phyloP scores from a whole-genome alignment of 495 filamentous ascomycete species.

The Aspergillus kassunensis region DNA sequence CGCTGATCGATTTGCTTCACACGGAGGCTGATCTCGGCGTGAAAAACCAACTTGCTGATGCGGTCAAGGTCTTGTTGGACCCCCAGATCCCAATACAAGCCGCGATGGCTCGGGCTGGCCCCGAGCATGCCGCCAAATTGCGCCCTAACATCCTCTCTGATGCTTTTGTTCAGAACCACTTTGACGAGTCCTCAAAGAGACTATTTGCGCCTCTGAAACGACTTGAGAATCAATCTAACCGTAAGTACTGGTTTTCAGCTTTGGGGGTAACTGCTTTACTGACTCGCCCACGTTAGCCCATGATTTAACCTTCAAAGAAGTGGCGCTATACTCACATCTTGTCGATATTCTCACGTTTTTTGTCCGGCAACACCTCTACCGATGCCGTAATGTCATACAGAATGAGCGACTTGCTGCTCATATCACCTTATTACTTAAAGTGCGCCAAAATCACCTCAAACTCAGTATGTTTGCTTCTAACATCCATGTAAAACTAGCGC shows the following conservation, averaged over 20 bases:
- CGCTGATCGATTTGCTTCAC: constrained; percentile 86
- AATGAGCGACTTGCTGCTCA: constrained; percentile 72
- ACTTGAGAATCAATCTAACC: constrained; percentile 60
- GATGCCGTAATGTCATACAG: constrained; percentile 85
- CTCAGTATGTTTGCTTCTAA: constrained; percentile 58
- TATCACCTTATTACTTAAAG: constrained; percentile 77
- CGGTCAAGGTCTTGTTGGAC: constrained; percentile 90
- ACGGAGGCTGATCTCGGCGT: constrained; percentile 90
- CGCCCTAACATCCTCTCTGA: constrained; percentile 76
- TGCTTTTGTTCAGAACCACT: constrained; percentile 78
- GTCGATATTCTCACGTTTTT: constrained; percentile 96
- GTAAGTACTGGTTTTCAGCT: constrained; percentile 37
- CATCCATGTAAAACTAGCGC: not conserved
- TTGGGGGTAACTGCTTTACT: constrained; percentile 1
- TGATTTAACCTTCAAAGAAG: constrained; percentile 69
- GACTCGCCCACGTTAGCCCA: constrained; percentile 41
- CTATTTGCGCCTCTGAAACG: constrained; percentile 85
- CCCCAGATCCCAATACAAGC: constrained; percentile 65
- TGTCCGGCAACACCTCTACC: constrained; percentile 79
- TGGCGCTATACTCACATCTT: constrained; percentile 82
- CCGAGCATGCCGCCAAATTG: constrained; percentile 64
- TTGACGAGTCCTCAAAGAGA: constrained; percentile 80
- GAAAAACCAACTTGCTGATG: constrained; percentile 93
- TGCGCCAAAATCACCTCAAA: constrained; percentile 89
- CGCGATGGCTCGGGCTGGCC: constrained; percentile 59